A percentile compares a stretch with the other conserved stretches of the same genome.
Evolutionary conservation across 495 filamentous ascomycete genomes (phyloP).

Genomic region (Xylaria scruposa): DNA sequence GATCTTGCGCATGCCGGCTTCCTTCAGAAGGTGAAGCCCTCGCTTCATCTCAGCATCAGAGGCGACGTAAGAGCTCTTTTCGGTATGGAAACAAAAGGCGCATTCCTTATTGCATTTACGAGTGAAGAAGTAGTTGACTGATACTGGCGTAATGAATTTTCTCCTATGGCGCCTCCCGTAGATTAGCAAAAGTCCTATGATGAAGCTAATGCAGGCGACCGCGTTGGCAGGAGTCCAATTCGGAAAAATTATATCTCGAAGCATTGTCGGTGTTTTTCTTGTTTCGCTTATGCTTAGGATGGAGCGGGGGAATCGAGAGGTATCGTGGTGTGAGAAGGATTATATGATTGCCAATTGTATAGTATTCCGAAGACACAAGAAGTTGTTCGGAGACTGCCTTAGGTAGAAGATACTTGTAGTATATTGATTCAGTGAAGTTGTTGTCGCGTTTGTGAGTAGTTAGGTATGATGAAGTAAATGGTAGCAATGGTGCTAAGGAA

Average conservation of each 20-base stretch:
- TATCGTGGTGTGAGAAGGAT: neutral
- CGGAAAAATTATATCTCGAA: neutral
- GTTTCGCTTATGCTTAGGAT: neutral
- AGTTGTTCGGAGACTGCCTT: neutral
- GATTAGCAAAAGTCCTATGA: neutral
- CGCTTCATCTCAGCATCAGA: constrained; percentile 47
- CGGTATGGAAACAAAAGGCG: constrained; percentile 66
- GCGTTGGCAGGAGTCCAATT: neutral
- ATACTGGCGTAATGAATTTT: constrained; percentile 39
- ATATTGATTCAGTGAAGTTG: neutral
- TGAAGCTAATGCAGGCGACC: neutral
- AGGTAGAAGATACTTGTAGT: neutral
- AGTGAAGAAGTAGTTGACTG: constrained; percentile 59
- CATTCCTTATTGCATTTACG: constrained; percentile 60
- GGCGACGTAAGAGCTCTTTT: constrained; percentile 51
- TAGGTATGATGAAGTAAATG: neutral
- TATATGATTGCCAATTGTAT: neutral
- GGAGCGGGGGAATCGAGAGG: neutral
- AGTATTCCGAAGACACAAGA: neutral
- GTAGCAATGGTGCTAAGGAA: neutral
- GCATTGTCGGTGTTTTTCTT: constrained; percentile 9
- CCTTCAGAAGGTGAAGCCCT: constrained; percentile 53
- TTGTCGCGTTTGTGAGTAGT: neutral
- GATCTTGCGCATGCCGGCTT: constrained; percentile 63
- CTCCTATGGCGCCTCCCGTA: constrained; percentile 4